Evolutionary conservation across 2,329 filamentous ascomycete genomes (phyloP).

Genomic region (Neofusicoccum umdonicola): DNA sequence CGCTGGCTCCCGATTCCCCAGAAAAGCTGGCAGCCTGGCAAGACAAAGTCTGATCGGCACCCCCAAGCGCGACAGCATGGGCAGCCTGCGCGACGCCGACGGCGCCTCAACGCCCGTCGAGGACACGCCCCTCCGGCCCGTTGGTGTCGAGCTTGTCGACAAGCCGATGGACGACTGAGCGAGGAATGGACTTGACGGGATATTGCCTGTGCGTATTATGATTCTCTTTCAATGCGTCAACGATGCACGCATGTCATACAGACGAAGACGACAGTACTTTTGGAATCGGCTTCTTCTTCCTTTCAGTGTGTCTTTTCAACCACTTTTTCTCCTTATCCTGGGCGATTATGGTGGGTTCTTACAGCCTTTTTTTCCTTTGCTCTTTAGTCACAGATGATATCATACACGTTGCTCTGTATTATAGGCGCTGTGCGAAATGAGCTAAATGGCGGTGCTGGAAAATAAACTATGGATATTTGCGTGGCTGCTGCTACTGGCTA

Average conservation of each 20-base stretch:
- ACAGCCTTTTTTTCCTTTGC: not conserved
- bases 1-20: constrained; percentile 46
- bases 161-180: constrained; percentile 72
- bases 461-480: not conserved
- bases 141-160: constrained; percentile 68
- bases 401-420: constrained; percentile 14
- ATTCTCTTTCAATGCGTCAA: constrained; percentile 7
- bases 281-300: not conserved
- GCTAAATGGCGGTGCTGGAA: constrained; percentile 1
- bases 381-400: constrained; percentile 10
- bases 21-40: constrained; percentile 52
- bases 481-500: not conserved
- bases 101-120: constrained; percentile 39
- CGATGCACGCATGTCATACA: constrained; percentile 8
- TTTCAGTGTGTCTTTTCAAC: not conserved
- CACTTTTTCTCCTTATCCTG: not conserved
- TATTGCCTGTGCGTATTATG: not conserved
- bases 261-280: not conserved
- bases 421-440: constrained; percentile 13
- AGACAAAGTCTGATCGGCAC: constrained; percentile 31
- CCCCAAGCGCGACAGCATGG: constrained; percentile 29
- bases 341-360: not conserved
- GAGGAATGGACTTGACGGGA: not conserved
- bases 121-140: constrained; percentile 35
- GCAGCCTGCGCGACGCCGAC: constrained; percentile 24